Evolutionary conservation across 306 rosid genomes (phyloP), one percentile per base, ranked within the genome.

Genomic region (Senna tora): DNA sequence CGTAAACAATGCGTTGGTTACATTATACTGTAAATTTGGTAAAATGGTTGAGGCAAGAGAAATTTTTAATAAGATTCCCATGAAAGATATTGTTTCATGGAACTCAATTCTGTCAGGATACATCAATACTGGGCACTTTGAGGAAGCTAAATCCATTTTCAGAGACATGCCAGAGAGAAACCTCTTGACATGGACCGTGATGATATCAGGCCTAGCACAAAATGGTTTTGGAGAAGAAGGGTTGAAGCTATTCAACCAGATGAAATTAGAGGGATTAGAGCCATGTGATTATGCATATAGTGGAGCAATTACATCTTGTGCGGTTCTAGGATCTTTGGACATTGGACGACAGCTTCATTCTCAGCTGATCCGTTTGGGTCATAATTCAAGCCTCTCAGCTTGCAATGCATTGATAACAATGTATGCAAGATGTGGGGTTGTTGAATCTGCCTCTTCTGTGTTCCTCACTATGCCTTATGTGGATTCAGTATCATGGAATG

Each of bases 401-500:
- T 78, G 85, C 68, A 84, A 84, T 78, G 85, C 88, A 20, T 46
- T 84, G 59, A 84, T 84, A 54, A 84, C 88, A n/a, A 84, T 84
- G 88, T 84, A 84, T 10, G 76, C 83, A 15, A 78, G 81, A 73
- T 84, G 88, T 56, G 88, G 88, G 69, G 67, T 84, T 81, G 83
- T 77, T 77, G 88, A 81, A 41, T 75, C 67, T 22, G 85, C 88
- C 14, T 64, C 77, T 67, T 62, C 45, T 8, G 80, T 84, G 79
- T 84, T 84, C 79, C 72, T 84, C 49, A 77, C 85, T 39, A 81
- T 84, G 88, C 79, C 88, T 0, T 84, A 62, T 42, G 78, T 84
- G n/a, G 88, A 84, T 78, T 81, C 85, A 14, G 79, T 84, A 42
- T 84, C 88, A 12, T 84, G 88, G 88, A 84, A 84, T 70, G 85